These are phyloP conservation scores for Atkinsonella texensis DNA, from an alignment of 2,329 filamentous ascomycete genomes.

Conservation along the genomic window DNA sequence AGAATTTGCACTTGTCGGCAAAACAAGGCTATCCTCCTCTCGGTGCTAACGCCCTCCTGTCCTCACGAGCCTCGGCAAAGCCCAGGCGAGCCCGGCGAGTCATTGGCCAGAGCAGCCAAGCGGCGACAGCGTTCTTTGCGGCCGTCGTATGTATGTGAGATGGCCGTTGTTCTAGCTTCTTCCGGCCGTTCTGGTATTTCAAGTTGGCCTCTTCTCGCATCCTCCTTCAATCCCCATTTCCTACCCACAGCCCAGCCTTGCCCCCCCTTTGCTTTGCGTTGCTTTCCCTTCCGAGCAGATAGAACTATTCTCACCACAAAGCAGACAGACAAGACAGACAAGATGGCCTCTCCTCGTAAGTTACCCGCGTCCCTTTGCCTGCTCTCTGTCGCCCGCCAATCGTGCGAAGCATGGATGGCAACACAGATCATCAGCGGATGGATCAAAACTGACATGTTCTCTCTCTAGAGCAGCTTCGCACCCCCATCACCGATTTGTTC, in stretches of 20 bases:
- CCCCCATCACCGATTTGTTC: constrained; percentile 86
- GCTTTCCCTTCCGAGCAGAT: too few species aligned
- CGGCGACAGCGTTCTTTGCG: neutral
- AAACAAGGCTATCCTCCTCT: neutral
- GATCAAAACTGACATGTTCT: neutral
- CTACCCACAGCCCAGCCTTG: neutral
- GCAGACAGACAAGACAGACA: neutral
- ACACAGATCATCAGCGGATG: neutral
- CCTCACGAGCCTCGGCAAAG: constrained; percentile 6
- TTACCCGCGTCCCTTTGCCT: constrained; percentile 1
- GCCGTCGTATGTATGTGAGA: constrained; percentile 1
- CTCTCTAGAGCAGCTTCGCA: constrained; percentile 52
- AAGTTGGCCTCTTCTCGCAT: neutral
- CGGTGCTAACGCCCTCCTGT: neutral
- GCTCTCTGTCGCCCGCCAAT: neutral
- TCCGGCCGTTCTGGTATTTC: neutral
- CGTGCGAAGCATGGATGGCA: neutral
- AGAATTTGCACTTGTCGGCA: neutral
- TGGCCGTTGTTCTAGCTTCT: neutral
- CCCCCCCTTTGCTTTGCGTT: neutral
- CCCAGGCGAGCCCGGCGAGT: neutral
- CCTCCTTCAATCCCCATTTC: neutral
- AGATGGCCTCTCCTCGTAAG: constrained; percentile 12
- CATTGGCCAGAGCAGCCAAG: constrained; percentile 2
- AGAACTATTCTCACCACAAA: too few species aligned